These are phyloP conservation scores for Apostasia ramifera DNA, from an alignment of 106 monocot species.

Conservation along the genomic window DNA sequence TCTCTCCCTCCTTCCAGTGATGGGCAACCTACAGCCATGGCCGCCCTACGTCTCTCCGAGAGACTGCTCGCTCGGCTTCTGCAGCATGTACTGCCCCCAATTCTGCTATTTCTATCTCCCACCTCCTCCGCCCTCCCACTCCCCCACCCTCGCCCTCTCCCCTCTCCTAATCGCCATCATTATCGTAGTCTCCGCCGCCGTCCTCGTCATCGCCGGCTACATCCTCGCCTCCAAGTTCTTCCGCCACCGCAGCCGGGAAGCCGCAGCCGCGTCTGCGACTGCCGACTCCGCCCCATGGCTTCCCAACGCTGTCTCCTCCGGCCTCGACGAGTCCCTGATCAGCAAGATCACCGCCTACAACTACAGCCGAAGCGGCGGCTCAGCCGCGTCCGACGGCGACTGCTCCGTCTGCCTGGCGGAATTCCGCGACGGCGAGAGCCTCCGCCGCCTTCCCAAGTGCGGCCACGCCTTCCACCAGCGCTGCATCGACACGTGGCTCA, in stretches of 20 bases:
- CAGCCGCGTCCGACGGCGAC: conserved; percentile 34
- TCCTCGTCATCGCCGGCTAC: conserved; percentile 70
- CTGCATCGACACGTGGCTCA: conserved; percentile 61
- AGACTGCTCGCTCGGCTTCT: conserved; percentile 80
- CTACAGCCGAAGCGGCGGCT: conserved; percentile 50
- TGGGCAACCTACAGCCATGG: conserved; percentile 25
- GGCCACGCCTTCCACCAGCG: conserved; percentile 36
- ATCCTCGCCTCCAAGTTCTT: conserved; percentile 63
- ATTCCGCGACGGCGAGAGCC: conserved; percentile 32
- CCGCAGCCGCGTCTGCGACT: background rate
- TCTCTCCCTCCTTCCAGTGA: background rate
- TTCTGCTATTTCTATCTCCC: conserved; percentile 65
- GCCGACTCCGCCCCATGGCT: background rate
- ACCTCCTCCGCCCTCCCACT: conserved; percentile 30
- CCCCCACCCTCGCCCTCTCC: conserved; percentile 33
- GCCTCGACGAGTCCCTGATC: conserved; percentile 63
- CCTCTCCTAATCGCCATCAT: conserved; percentile 89
- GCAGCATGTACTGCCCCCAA: conserved; percentile 79
- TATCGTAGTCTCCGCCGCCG: conserved; percentile 55
- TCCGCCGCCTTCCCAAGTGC: conserved; percentile 45
- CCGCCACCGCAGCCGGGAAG: conserved; percentile 10
- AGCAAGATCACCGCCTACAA: conserved; percentile 39
- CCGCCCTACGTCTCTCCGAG: conserved; percentile 36
- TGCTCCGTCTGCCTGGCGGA: conserved; percentile 56
- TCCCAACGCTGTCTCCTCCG: conserved; percentile 16